Conservation (phyloP, 148 eudicot species). For the Spergularia bocconei region DNA sequence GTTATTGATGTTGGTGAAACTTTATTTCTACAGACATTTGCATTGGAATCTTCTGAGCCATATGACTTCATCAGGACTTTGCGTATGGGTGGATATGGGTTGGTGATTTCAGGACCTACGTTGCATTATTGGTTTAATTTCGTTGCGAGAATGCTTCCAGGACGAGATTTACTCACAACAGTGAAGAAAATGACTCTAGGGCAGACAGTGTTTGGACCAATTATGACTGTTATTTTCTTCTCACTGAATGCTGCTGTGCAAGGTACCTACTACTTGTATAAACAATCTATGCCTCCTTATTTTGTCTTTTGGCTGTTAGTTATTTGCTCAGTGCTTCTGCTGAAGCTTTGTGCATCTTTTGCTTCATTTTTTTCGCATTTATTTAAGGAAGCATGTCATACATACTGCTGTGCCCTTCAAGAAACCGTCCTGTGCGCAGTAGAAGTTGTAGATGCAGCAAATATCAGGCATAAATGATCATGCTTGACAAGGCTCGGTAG, state of each 20-base stretch:
- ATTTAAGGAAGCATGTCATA: background rate
- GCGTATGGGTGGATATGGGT: slow-evolving; percentile 90
- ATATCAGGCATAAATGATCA: background rate
- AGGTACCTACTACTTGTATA: slow-evolving; percentile 40
- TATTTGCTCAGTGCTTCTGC: background rate
- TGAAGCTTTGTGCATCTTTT: background rate
- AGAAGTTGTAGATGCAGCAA: background rate
- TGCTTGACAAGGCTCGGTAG: background rate
- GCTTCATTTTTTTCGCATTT: too few species aligned
- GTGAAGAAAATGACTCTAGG: slow-evolving; percentile 77
- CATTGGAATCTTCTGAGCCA: slow-evolving; percentile 43
- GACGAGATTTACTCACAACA: slow-evolving; percentile 64
- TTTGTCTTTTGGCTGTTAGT: background rate
- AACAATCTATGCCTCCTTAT: background rate
- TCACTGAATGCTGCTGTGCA: slow-evolving; percentile 79
- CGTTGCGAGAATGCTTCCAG: slow-evolving; percentile 62
- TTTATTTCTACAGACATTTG: slow-evolving; percentile 49
- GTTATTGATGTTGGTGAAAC: background rate
- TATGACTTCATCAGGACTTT: slow-evolving; percentile 64
- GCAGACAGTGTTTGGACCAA: slow-evolving; percentile 74
- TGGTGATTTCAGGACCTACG: slow-evolving; percentile 76
- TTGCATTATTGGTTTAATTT: slow-evolving; percentile 91
- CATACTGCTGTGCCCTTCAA: background rate
- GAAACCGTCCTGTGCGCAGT: background rate
- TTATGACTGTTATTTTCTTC: slow-evolving; percentile 76